Conservation (phyloP, 345 rosid species). For the Salix brachista region DNA sequence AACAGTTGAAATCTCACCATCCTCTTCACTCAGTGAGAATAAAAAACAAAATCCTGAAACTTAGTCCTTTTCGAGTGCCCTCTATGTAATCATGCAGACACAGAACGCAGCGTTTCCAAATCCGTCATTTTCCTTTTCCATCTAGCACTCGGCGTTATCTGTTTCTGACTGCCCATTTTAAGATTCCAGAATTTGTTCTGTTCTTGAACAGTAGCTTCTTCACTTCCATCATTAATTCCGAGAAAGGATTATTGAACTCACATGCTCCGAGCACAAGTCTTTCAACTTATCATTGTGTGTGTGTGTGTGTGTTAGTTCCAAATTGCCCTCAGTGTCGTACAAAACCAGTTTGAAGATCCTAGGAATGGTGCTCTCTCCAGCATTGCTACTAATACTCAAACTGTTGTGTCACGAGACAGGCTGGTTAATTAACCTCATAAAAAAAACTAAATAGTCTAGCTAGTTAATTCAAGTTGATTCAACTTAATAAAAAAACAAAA, state of each 20-base stretch:
- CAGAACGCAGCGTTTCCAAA: slow-evolving; percentile 2
- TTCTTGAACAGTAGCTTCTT: not conserved
- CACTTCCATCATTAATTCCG: not conserved
- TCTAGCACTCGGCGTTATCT: not conserved
- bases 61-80: slow-evolving; percentile 1
- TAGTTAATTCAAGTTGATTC: too few relatives aligned
- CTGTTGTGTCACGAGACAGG: too few relatives aligned
- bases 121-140: not conserved
- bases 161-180: not conserved
- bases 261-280: not conserved
- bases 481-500: too few relatives aligned
- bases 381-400: too few relatives aligned
- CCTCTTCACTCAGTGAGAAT: not conserved
- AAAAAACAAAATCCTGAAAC: not conserved
- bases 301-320: not conserved
- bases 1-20: slow-evolving; percentile 6
- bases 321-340: not conserved
- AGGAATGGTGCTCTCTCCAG: too few relatives aligned
- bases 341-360: not conserved
- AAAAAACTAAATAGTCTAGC: too few relatives aligned
- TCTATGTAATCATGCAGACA: slow-evolving; percentile 8
- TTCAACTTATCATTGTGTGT: not conserved
- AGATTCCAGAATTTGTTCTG: not conserved
- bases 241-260: not conserved
- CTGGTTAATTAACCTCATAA: too few relatives aligned